Base-by-base conservation (phyloP, 2,329 filamentous ascomycete species). In the Helminthosporium solani region DNA sequence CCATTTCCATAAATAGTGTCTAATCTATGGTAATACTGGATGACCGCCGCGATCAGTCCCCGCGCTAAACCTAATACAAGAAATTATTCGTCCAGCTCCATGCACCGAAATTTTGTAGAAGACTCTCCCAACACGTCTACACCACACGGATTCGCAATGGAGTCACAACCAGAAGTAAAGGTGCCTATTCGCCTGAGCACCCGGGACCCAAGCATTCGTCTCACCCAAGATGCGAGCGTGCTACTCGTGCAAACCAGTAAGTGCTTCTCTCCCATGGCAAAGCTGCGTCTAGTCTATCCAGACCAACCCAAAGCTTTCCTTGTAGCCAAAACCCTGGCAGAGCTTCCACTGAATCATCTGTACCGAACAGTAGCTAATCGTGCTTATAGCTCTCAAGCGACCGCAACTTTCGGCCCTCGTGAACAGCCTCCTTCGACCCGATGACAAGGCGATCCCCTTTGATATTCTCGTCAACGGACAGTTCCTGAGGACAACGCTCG, bases 391-490 rank as follows among this genome's bases (percentile, higher is more conserved):
- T 19, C 46, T 68, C n/a, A 61, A 58, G 18, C 59, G 67, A 42
- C 59, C 63, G 35, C 59, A 62, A 43, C 77, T 86, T 3, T 85
- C 83, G 1, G 82, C 78, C 2, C 73, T 86, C 47, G 80, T 85
- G 44, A 86, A 86, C 64, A 78, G 78, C 52, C 73, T 85, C 9
- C 71, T 85, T 23, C 72, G 76, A 28, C 78, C 74, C 47, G 76
- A 79, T 45, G 75, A 78, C 42, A 79, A 78, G 58, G 83, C 88
- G 11, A 79, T 91, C 37, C 89, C 89, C 15, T 86, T 99, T 72
- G 94, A 99, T 72, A 97, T 99, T 75, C 81, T 99, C 59, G 86
- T 95, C 73, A 94, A 96, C 71, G 94, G 94, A 70, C 85, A 87
- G 63, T 96, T 95, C 71, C 81, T 99, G 41, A 86, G 88, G 52